Base-by-base conservation (phyloP, 331 rosid species). In the Saraca asoca region DNA sequence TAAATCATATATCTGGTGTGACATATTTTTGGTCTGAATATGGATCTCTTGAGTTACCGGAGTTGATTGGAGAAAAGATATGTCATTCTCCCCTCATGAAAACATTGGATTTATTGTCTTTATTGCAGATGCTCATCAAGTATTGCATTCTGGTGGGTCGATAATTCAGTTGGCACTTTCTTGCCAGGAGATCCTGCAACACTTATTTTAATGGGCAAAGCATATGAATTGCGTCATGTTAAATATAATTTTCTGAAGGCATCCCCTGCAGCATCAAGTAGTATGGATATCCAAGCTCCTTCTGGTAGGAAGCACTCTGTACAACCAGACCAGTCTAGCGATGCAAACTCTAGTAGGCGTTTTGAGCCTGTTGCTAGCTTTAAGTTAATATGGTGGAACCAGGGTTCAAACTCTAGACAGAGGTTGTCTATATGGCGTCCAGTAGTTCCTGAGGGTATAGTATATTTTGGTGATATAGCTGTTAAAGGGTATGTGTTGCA, bases 371-470 rank as follows among this genome's bases (percentile, higher is more conserved):
- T 94, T 49, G 96, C 95, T 63, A 80, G 85, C 76, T 94, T 90
- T 80, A 85, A 53, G 45, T 78, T 88, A 82, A 83, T 94, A 73
- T 94, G 98, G 97, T 94, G 96, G 96, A 89, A 90, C 65, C 91
- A 80, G 63, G 95, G 92, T n/a, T 78, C 83, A 68, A 85, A 78
- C 81, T 62, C 95, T n/a, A 84, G 91, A 77, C 90, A 90, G 68
- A 76, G 64, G 69, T 49, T 94, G 48, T 94, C 98, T 56, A 82
- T 94, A 62, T 94, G 98, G 98, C 97, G 98, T 58, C 98, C 98
- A 34, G 78, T 78, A 68, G 90, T 90, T 37, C 95, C 95, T 2
- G 79, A 41, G 66, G 95, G 97, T 69, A 94, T 78, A 87, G 48
- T 94, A 62, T 90, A 88, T 77, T 86, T 94, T 72, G 98, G 98